A percentile compares a stretch with the other conserved stretches of the same genome.
These are phyloP conservation scores for Musa schizocarpa DNA, from an alignment of 176 grass and related monocot species.

Conservation along the genomic window DNA sequence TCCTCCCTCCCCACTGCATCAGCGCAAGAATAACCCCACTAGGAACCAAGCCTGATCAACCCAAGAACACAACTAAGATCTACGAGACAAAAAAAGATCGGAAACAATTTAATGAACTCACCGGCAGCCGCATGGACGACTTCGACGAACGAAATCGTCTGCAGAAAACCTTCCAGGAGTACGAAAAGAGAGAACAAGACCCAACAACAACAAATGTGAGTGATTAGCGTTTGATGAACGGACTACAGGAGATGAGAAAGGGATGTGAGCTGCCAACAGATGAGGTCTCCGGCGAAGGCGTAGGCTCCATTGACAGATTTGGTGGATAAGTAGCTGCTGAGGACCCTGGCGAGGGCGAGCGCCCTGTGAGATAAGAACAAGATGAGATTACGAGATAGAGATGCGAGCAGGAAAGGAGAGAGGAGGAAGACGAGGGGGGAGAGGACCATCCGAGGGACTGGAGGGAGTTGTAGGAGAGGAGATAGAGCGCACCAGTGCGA, in stretches of 20 bases:
- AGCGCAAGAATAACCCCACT: constrained; percentile 43
- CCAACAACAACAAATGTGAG: too few species aligned
- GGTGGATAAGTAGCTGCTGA: constrained; percentile 25
- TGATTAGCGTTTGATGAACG: background rate
- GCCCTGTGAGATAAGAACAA: constrained; percentile 37
- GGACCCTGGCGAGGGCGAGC: constrained; percentile 44
- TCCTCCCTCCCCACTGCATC: constrained; percentile 85
- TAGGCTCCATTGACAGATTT: constrained; percentile 36
- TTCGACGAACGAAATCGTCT: constrained; percentile 54
- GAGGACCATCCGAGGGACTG: constrained; percentile 65
- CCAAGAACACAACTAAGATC: background rate
- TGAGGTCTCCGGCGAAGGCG: constrained; percentile 53
- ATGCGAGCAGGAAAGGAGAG: background rate
- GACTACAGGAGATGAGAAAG: background rate
- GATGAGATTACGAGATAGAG: background rate
- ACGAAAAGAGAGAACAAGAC: background rate
- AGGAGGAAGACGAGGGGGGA: background rate
- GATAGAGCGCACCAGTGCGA: constrained; percentile 43
- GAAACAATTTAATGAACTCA: constrained; percentile 22
- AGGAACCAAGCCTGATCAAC: constrained; percentile 61
- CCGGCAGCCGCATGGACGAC: constrained; percentile 55
- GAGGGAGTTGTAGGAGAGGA: constrained; percentile 78
- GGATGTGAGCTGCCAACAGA: constrained; percentile 31
- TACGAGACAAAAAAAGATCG: constrained; percentile 2
- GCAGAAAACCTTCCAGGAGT: constrained; percentile 45